Percentiles rank a stretch among this genome's conserved stretches.
Evolutionary conservation across 495 filamentous ascomycete genomes (phyloP).

Genomic region (Penicillium fimorum): DNA sequence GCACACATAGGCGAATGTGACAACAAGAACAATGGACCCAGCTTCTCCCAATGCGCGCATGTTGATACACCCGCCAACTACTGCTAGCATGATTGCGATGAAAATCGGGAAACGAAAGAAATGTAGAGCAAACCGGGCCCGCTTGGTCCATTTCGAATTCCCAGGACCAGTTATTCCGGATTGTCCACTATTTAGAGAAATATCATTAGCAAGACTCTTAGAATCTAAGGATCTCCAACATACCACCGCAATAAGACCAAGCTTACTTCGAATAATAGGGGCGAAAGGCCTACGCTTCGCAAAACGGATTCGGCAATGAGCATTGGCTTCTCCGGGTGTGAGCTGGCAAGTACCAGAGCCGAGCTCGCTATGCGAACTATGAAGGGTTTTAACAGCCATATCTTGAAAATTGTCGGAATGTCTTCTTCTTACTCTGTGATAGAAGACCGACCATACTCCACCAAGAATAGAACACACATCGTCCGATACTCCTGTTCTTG

Average conservation of each 20-base stretch:
- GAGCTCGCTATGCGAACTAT: constrained; percentile 34
- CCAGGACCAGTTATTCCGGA: constrained; percentile 30
- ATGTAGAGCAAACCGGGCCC: constrained; percentile 16
- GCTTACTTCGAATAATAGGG: constrained; percentile 38
- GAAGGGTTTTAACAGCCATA: neutral
- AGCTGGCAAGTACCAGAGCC: constrained; percentile 27
- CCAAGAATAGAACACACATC: constrained; percentile 33
- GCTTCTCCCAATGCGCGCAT: constrained; percentile 23
- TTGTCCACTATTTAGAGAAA: constrained; percentile 26
- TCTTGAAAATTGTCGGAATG: neutral
- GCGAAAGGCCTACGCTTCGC: constrained; percentile 36
- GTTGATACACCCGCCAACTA: constrained; percentile 26
- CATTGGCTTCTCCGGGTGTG: constrained; percentile 20
- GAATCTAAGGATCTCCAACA: neutral
- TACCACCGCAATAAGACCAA: constrained; percentile 35
- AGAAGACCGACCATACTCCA: constrained; percentile 32
- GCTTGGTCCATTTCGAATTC: constrained; percentile 30
- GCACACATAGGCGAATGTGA: constrained; percentile 29
- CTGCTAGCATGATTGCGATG: constrained; percentile 25
- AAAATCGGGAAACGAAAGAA: constrained; percentile 31
- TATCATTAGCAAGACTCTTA: neutral
- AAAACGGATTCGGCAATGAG: constrained; percentile 27
- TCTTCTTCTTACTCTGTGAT: constrained; percentile 25
- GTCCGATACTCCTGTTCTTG: constrained; percentile 20
- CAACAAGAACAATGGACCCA: constrained; percentile 26